Evolutionary conservation across 768 basidiomycete species (phyloP), one percentile per base, ranked within the genome.

Genomic region (Boletus patriciae): DNA sequence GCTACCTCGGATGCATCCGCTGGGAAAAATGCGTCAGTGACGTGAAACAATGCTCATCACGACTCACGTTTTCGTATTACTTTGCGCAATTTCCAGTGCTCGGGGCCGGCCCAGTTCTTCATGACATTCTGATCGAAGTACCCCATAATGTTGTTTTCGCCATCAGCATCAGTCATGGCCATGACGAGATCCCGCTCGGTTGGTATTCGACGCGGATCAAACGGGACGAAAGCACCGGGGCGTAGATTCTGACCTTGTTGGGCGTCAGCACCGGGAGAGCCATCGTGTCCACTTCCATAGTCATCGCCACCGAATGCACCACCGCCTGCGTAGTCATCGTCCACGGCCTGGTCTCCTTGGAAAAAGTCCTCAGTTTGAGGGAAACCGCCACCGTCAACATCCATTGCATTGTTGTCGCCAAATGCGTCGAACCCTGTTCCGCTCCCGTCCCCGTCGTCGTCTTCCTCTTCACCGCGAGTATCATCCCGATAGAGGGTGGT

Each of bases 101-200:
- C 93, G 9, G 95, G 95, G 0, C 97, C 97, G 4, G 97, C 97
- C 97, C 97, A 99, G 63, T 96, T 96, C 80, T 92, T 96, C 64
- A 87, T 78, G 65, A 90, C 81, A 59, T 78, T 84, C 65, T 86
- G 82, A 71, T 98, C 95, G 68, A 98, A 97, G 71, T 96, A 97
- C 65, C 95, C 94, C 67, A 88, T 77, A 73, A 88, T 81, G 19
- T 77, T 70, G 18, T 74, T 77, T 6, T 79, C 82, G 2, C 77
- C 81, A 54, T 90, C 84, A 3, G 76, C 81, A 48, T 85, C 84
- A 4, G 83, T 84, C 86, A 97, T 90, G 0, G 91, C 91, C 80
- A 98, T 83, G 48, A 94, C 82, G 29, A 96, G 77, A 60, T 94
- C 91, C 6, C 88, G 80, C 55, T 91, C 85, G 60, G 84, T 87